Base-by-base conservation (phyloP, 495 filamentous ascomycete genomes). In the Aspergillus cavernicola region DNA sequence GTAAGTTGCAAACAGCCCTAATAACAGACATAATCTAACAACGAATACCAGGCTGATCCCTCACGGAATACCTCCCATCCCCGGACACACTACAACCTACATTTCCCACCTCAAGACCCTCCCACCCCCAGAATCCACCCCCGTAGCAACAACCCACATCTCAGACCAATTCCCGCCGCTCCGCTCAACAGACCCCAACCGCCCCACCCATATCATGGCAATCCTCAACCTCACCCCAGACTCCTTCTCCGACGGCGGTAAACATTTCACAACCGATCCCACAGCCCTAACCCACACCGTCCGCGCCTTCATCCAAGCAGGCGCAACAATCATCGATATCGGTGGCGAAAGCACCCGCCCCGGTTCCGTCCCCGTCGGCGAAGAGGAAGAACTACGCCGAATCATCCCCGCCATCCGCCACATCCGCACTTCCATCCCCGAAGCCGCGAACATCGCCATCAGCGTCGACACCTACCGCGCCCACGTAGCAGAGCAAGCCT, bases 221-320 rank as follows among this genome's bases (percentile, higher is more conserved):
- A 95, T 98, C 58, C 78, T 97, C 45, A 98, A 98, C 72, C 75
- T 96, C 52, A 97, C 92, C 1, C 93, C 92, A 9, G 93, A 98
- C 75, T 97, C 93, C 33, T 97, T 97, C 76, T 97, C 92, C 11
- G 91, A 97, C 59, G 93, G 91, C 45, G 92, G 92, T 37, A 60
- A 70, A 2, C 77, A 91, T 70, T 62, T 65, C 42, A 50, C 73
- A 20, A 57, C 62, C 10, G 68, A 79, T 55, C 42, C 70, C 12
- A 39, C 56, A 36, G 55, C 71, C 41, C 67, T 82, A 19, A 67
- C 74, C 13, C 45, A 61, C 26, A 87, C 82, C 9, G 73, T 88
- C 28, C 69, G 64, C 46, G 56, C 55, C 52, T 85, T 85, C 67
- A 81, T 92, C 63, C 60, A 70, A 43, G 66, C 76, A 6, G 89